Conservation (phyloP, 2,329 filamentous ascomycete genomes). For the Talaromyces piceae region DNA sequence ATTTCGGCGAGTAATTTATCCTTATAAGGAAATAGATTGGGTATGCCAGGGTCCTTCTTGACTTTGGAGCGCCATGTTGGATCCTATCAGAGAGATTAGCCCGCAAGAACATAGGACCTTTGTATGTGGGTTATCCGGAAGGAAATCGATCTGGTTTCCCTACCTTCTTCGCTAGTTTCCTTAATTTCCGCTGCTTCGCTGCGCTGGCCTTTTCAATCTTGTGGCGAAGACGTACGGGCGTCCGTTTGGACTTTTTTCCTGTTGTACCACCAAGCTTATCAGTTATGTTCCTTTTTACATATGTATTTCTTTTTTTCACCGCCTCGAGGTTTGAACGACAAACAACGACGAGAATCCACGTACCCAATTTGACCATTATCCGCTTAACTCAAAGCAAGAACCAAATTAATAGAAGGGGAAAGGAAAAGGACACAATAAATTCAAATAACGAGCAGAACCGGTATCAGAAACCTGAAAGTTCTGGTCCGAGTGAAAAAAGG, state of each 20-base stretch:
- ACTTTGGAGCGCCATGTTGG: constrained; percentile 91
- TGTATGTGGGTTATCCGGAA: not conserved
- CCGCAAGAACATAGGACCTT: too few species aligned
- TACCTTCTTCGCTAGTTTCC: constrained; percentile 80
- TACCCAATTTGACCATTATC: constrained; percentile 37
- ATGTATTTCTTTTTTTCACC: not conserved
- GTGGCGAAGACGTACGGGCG: constrained; percentile 78
- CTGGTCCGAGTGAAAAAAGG: constrained; percentile 4
- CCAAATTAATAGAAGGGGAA: not conserved
- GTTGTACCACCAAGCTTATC: constrained; percentile 6
- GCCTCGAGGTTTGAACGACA: not conserved
- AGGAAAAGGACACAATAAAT: not conserved
- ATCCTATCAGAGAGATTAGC: too few species aligned
- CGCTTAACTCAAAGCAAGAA: constrained; percentile 14
- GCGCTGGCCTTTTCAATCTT: constrained; percentile 92
- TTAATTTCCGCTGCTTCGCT: constrained; percentile 83
- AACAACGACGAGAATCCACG: constrained; percentile 4
- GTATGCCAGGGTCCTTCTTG: constrained; percentile 97
- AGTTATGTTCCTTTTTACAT: not conserved
- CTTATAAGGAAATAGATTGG: constrained; percentile 96
- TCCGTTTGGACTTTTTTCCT: constrained; percentile 95
- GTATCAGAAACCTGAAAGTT: constrained; percentile 11
- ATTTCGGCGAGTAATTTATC: constrained; percentile 91
- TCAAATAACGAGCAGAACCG: constrained; percentile 3
- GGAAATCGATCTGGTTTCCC: constrained; percentile 12